Conservation (phyloP, 2,329 filamentous ascomycete species). For the Ophiocordyceps camponoti-leonardi region DNA sequence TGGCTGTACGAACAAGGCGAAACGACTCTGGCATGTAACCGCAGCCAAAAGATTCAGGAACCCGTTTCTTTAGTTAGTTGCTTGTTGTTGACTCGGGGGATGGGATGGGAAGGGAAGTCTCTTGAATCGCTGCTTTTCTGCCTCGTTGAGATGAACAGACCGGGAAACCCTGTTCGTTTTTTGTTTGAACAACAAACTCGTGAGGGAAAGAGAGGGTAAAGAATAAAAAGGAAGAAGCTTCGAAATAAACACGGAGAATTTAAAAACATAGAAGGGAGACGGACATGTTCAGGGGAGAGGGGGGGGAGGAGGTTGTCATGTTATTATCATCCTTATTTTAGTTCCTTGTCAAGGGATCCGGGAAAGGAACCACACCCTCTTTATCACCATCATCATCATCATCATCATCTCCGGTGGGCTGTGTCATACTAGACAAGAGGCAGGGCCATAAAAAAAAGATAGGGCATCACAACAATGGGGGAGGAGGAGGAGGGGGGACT, state of each 20-base stretch:
- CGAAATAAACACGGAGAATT: not conserved
- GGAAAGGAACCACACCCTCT: too few relatives aligned
- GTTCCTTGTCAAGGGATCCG: too few relatives aligned
- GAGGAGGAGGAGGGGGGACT: too few relatives aligned
- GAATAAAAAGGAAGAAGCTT: not conserved
- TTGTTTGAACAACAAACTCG: not conserved
- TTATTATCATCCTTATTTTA: too few relatives aligned
- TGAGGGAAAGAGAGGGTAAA: too few relatives aligned
- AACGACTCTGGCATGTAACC: not conserved
- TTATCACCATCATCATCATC: too few relatives aligned
- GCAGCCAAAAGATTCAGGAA: not conserved
- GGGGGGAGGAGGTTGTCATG: not conserved
- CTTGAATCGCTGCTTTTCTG: not conserved
- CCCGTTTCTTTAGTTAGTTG: not conserved
- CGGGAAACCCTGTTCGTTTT: not conserved
- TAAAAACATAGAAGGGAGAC: not conserved
- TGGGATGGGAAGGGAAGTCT: too few relatives aligned
- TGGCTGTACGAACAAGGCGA: not conserved
- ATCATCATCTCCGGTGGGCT: not conserved
- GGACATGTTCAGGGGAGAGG: not conserved
- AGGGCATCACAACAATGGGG: not conserved
- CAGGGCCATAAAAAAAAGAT: too few relatives aligned
- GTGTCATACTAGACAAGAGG: too few relatives aligned
- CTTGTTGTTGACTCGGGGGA: not conserved
- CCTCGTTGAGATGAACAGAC: not conserved